These are phyloP conservation scores for Alternaria brassicae DNA, from an alignment of 2,329 filamentous ascomycete genomes.

Conservation along the genomic window DNA sequence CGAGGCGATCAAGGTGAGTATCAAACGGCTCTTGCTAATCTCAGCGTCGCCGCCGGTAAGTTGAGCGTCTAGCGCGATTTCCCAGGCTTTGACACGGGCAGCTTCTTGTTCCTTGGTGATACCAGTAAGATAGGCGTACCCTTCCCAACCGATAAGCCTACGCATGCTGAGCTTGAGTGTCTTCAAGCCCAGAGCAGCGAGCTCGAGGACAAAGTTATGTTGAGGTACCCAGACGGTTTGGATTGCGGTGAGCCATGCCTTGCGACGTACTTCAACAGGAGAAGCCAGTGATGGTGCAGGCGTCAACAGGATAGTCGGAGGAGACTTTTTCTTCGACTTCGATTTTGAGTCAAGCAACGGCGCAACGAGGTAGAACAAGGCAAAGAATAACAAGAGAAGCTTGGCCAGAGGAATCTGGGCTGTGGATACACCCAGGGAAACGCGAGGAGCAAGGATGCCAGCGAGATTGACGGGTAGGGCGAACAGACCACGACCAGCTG, in stretches of 20 bases:
- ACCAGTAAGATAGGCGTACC: slow-evolving; percentile 81
- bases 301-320: slow-evolving; percentile 50
- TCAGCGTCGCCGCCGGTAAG: slow-evolving; percentile 88
- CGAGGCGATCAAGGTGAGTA: slow-evolving; percentile 86
- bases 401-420: slow-evolving; percentile 57
- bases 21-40: slow-evolving; percentile 84
- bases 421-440: slow-evolving; percentile 41
- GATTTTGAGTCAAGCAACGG: slow-evolving; percentile 65
- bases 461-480: slow-evolving; percentile 51
- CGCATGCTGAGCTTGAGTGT: slow-evolving; percentile 81
- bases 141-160: slow-evolving; percentile 76
- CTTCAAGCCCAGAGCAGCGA: slow-evolving; percentile 79
- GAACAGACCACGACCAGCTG: slow-evolving; percentile 52
- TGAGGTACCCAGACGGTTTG: slow-evolving; percentile 91
- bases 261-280: slow-evolving; percentile 82
- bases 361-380: slow-evolving; percentile 63
- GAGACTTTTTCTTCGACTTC: slow-evolving; percentile 59
- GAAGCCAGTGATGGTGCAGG: slow-evolving; percentile 76
- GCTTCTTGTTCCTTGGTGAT: slow-evolving; percentile 84
- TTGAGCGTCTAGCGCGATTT: slow-evolving; percentile 91
- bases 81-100: slow-evolving; percentile 89
- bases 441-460: slow-evolving; percentile 40
- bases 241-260: slow-evolving; percentile 91
- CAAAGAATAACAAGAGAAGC: slow-evolving; percentile 59
- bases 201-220: slow-evolving; percentile 85